Conservation (phyloP, 2,329 filamentous ascomycete species). For the Colletotrichum ledebouriae region DNA sequence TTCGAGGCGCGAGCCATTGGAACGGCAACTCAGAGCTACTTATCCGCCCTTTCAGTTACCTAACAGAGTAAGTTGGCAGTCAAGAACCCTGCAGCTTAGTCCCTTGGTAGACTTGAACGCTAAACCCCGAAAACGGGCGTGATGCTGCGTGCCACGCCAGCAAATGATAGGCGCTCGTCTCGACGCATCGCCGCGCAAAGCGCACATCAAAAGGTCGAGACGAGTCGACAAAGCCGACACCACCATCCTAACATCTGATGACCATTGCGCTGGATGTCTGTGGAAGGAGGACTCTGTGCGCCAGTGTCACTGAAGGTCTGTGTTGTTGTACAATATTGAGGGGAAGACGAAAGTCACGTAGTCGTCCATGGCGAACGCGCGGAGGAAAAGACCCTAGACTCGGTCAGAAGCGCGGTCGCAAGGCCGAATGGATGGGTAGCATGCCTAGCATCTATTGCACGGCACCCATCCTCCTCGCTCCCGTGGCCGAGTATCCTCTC, state of each 20-base stretch:
- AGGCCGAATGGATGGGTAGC: conserved; percentile 11
- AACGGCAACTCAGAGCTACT: conserved; percentile 19
- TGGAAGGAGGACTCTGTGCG: neutral
- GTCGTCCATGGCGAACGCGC: neutral
- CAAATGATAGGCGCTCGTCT: neutral
- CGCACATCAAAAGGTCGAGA: conserved; percentile 16
- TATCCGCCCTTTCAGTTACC: conserved; percentile 8
- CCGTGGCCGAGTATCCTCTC: neutral
- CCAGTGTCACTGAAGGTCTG: neutral
- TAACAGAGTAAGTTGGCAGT: conserved; percentile 16
- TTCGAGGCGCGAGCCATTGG: conserved; percentile 9
- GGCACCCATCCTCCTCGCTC: neutral
- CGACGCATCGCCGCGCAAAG: neutral
- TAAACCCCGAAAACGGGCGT: conserved; percentile 17
- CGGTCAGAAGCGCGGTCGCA: conserved; percentile 1
- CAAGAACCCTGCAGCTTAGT: conserved; percentile 13
- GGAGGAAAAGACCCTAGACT: neutral
- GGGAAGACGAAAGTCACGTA: neutral
- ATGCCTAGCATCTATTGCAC: conserved; percentile 5
- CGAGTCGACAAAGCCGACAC: conserved; percentile 15
- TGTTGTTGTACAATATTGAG: neutral
- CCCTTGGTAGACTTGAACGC: conserved; percentile 10
- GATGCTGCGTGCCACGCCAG: conserved; percentile 9
- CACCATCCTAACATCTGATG: conserved; percentile 14
- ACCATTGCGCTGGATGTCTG: conserved; percentile 5